Evolutionary conservation across 1,284 basidiomycete species (phyloP), one percentile per base, ranked within the genome.

Genomic region (Jaminaea rosea): DNA sequence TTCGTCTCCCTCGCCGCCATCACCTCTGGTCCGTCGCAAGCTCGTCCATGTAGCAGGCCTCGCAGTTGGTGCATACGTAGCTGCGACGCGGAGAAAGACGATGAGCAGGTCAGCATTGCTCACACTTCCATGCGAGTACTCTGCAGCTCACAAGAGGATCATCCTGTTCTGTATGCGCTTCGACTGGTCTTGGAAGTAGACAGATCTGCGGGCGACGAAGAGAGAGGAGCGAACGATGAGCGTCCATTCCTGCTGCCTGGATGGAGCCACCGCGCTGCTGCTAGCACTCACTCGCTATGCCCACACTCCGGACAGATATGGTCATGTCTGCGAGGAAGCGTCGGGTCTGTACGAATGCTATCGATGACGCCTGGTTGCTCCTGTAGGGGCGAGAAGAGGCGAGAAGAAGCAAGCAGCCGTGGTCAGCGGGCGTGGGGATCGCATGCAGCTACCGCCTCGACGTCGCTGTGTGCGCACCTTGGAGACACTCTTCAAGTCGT

Each of bases 321-420:
- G 28, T 73, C 69, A 24, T 63, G 56, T 17, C 62, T 71, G 19
- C 71, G 49, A 1, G 62, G 50, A 73, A 98, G 78, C 9, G 93
- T 96, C 11, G 92, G 87, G 72, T 98, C 93, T 37, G 86, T 81
- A 51, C 87, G 86, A 9, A 98, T 77, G 75, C 94, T 90, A 28
- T 84, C 84, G 1, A 88, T 92, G 26, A 96, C 85, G 47, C 93
- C 93, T 3, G 88, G 77, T 91, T 88, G 77, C 91, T 93, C 77
- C 89, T 94, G 65, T 10, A 7, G 19, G 41, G 19, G 11, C 10
- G 27, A 56, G 46, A 32, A 41, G 26, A 24, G 23, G 4, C 36
- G 28, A 23, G 44, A 26, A 8, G 17, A 29, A 42, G 36, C n/a
- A 28, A 46, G 21, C 46, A 32, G 13, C 1, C 11, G 0, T 4